Evolutionary conservation across 2,329 filamentous ascomycete genomes (phyloP).

Genomic region (Exophiala alcalophila): DNA sequence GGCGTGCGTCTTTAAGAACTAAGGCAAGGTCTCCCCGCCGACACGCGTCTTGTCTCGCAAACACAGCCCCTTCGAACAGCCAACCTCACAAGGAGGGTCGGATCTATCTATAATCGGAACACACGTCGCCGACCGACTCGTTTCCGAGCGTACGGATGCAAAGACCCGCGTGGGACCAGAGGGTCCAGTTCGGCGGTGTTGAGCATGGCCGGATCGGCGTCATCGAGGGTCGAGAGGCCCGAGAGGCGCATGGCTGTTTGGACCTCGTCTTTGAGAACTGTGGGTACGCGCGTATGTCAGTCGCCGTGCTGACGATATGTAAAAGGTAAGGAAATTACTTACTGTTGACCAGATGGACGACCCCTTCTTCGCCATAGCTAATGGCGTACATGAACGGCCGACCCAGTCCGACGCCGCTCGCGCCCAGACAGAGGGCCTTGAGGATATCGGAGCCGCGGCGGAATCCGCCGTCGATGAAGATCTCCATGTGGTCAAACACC

Average conservation of each 20-base stretch:
- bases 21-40: too few relatives aligned
- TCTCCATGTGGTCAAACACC: slow-evolving; percentile 42
- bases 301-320: slow-evolving; percentile 51
- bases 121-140: background rate
- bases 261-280: slow-evolving; percentile 61
- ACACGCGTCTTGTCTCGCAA: too few relatives aligned
- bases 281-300: too few relatives aligned
- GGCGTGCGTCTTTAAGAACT: too few relatives aligned
- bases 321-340: slow-evolving; percentile 47
- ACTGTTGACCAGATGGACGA: slow-evolving; percentile 48
- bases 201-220: slow-evolving; percentile 60
- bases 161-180: slow-evolving; percentile 43
- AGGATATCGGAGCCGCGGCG: slow-evolving; percentile 54
- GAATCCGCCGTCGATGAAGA: slow-evolving; percentile 55
- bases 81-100: too few relatives aligned
- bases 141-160: slow-evolving; percentile 44
- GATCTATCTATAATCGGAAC: too few relatives aligned
- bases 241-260: slow-evolving; percentile 65
- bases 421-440: slow-evolving; percentile 54
- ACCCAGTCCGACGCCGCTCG: slow-evolving; percentile 54
- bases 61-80: too few relatives aligned
- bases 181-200: slow-evolving; percentile 50
- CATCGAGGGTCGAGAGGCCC: slow-evolving; percentile 59
- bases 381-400: slow-evolving; percentile 53
- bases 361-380: slow-evolving; percentile 54